Base-by-base conservation (phyloP, 2,329 filamentous ascomycete genomes). In the Aspergillus sp. region DNA sequence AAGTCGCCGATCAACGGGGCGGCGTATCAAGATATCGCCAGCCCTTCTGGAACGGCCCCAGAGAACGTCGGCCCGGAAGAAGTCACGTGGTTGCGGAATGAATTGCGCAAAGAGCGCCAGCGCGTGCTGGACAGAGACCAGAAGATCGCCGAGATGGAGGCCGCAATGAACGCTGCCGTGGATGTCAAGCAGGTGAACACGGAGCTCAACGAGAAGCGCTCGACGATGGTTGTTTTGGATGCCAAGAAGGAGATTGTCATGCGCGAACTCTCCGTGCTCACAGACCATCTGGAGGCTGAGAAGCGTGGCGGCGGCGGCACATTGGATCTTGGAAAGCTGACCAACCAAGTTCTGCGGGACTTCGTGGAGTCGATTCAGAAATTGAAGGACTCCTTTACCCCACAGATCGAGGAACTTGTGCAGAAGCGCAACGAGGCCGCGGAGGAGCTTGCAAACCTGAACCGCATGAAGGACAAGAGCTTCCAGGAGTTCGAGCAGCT, bases 201-300 rank as follows among this genome's bases (percentile, higher is more conserved):
- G 62, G 93, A 92, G 68, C 78, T 97, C 20, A 81, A 89, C 32
- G 92, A 97, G 72, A 97, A 97, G 77, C 83, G 94, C 53, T 96
- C 95, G 64, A 97, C 94, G 0, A 94, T 99, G 70, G 93, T 93
- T 5, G 89, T 95, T 16, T 79, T 97, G 47, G 93, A 97, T 69
- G 93, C 92, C 0, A 91, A 97, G 72, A 91, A 91, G 47, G 93
- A 97, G 73, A 92, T 97, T 70, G 93, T 96, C 74, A 89, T 97
- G 64, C 88, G 89, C 38, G 91, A 97, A 71, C 79, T 97, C 16
- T 91, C 96, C 66, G 88, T 93, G 34, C 82, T 97, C 64, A 92
- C 91, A 3, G 90, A 92, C 43, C 93, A 94, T 67, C 85, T 97
- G 17, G 88, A 93, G 67, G 85, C 84, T 48, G 91, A 91, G 50